Evolutionary conservation across 768 basidiomycete species (phyloP).

Genomic region (Amanita subjunquillea): DNA sequence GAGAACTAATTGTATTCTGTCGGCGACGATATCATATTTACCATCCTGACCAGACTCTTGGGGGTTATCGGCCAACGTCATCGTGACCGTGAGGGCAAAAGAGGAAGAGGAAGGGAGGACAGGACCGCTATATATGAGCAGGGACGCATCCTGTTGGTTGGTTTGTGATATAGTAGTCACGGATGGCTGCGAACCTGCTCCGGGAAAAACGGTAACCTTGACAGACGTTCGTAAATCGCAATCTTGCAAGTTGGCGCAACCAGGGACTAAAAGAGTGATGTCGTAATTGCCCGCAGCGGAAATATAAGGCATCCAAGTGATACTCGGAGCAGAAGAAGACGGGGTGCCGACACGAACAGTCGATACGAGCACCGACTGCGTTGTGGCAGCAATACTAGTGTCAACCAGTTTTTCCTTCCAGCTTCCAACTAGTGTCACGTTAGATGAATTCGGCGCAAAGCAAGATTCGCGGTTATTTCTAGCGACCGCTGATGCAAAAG

Average conservation of each 20-base stretch:
- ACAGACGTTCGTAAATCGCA: constrained; percentile 77
- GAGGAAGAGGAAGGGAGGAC: constrained; percentile 63
- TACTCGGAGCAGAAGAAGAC: constrained; percentile 52
- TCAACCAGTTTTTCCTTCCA: constrained; percentile 59
- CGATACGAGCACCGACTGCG: constrained; percentile 64
- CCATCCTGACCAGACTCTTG: constrained; percentile 51
- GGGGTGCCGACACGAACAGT: constrained; percentile 55
- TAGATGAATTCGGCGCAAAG: constrained; percentile 68
- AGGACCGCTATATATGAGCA: constrained; percentile 71
- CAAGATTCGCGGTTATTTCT: constrained; percentile 58
- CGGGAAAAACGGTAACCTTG: constrained; percentile 74
- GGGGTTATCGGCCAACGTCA: constrained; percentile 63
- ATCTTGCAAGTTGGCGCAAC: constrained; percentile 72
- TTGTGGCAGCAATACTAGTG: constrained; percentile 75
- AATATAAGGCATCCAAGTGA: constrained; percentile 91
- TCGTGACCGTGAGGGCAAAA: constrained; percentile 66
- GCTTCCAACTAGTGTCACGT: constrained; percentile 50
- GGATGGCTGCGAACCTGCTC: constrained; percentile 49
- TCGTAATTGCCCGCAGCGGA: constrained; percentile 81
- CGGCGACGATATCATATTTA: constrained; percentile 78
- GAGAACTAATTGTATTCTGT: constrained; percentile 72
- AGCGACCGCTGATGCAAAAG: constrained; percentile 70
- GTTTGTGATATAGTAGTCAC: constrained; percentile 69
- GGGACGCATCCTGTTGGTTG: constrained; percentile 48
- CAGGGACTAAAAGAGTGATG: constrained; percentile 78